Evolutionary conservation across 306 rosid genomes (phyloP), one percentile per base, ranked within the genome.

Genomic region (Delonix regia): DNA sequence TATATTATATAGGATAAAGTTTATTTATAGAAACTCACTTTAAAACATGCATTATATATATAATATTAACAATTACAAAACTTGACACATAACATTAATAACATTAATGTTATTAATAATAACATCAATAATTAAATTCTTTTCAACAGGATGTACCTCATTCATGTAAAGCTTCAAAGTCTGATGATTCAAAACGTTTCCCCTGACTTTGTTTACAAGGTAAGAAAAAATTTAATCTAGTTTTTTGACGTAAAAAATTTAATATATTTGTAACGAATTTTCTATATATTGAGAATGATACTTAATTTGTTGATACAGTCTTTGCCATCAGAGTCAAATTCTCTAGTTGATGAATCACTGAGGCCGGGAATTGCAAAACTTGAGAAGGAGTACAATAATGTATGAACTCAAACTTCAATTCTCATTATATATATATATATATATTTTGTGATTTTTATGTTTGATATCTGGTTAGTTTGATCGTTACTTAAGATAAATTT

Each of bases 151-250:
- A 36, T 94, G 61, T 90, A 92, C 73, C 59, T 42, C 4, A 85
- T 88, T 83, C 94, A 90, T 48, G 76, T 89, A 71, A 92, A 88
- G 86, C 97, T 94, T 36, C 90, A 85, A 65, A 84, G 79, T 56
- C 86, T 94, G 13, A 82, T 81, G 68, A 88, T 63, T 61, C 93
- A 92, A 59, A 84, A 88, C 8, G 88, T 94, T 47, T 73, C 87
- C 71, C 86, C 93, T 10, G 83, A 85, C 19, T 85, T 82, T 61
- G 84, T 92, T 80, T 92, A 86, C 85, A 80, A 81, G 87, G 98
- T 90, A 80, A 73, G 48, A 28, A 59, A 10, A 19, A 4, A 19
- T 64, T 19, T 10, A 38, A 6, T 67, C 2, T 65, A 11, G 7
- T 15, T 48, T 34, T 34, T 34, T 34, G 4, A 34, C 6, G 6